Evolutionary conservation across 176 grass and related monocot genomes (phyloP), one percentile per base, ranked within the genome.

Genomic region (Saccharum officinarum): DNA sequence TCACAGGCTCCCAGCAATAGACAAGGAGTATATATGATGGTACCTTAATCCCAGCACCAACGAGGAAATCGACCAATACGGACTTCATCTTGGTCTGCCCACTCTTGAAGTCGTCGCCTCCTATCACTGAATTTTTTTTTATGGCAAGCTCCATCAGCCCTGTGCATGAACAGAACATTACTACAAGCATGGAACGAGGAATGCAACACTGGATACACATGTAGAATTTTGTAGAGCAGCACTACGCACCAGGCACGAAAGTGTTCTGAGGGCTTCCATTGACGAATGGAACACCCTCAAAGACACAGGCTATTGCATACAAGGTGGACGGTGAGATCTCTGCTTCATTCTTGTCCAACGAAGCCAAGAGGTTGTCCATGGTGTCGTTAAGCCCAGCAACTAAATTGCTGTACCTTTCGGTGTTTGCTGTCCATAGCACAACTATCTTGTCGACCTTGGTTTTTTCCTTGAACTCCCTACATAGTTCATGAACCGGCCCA

Each of bases 191-290:
- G 4, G 12, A 39, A 41, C 15, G 10, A 75, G 16, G 46, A 75
- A 52, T 52, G 28, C 15, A 2, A 17, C 46, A 52, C 40, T 7
- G 6, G 47, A 17, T 47, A 52, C 15, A 9, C 26, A 14, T 50
- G 23, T 73, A 46, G 3, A 17, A 8, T 74, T 74, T 9, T 49
- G 15, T 4, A 33, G 25, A 75, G 45, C 15, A 75, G 25, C 7
- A 7, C n/a, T 83, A 79, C 73, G 37, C 66, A 98, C 96, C 96
- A 17, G 96, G 93, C 63, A 98, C 93, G 22, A 98, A 98, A 30
- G 96, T 98, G 80, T 98, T 98, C 84, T 98, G 96, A 23, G 96
- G 96, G 86, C 96, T 98, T 30, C 96, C 96, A 30, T 98, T 98
- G 73, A 98, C 88, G 78, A 95, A 98, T 2, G 96, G 96, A 2